These are phyloP conservation scores for Dothideomycetes sp. DNA, from an alignment of 2,329 filamentous ascomycete species.

Conservation along the genomic window DNA sequence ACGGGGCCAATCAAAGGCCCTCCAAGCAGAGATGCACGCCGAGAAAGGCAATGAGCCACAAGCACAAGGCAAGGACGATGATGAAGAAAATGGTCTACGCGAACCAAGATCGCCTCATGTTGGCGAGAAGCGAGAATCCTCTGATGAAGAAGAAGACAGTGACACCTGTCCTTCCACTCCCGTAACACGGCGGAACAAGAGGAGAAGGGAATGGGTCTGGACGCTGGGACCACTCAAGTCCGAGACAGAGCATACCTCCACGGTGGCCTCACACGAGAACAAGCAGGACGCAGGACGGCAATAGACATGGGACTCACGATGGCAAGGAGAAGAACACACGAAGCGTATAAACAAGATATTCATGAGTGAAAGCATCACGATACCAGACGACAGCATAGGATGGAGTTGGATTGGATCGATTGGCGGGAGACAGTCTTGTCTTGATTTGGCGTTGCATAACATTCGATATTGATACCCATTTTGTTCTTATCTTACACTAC, in stretches of 20 bases:
- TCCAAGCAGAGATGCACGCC: conserved; percentile 2
- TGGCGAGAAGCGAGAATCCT: conserved; percentile 35
- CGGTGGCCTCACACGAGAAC: no score
- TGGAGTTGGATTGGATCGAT: no score
- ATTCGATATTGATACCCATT: not conserved
- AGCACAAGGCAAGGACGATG: conserved; percentile 6
- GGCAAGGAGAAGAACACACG: no score
- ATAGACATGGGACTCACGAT: no score
- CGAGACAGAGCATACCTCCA: not conserved
- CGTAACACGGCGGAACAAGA: conserved; percentile 41
- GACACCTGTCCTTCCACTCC: conserved; percentile 41
- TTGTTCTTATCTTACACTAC: not conserved
- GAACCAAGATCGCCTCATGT: conserved; percentile 14
- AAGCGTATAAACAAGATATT: not conserved
- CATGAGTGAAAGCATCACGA: not conserved
- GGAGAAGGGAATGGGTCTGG: conserved; percentile 46
- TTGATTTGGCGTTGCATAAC: not conserved
- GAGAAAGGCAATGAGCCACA: not conserved
- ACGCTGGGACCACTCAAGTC: conserved; percentile 34
- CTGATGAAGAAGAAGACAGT: conserved; percentile 37
- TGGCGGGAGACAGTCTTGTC: not conserved
- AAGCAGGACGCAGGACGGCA: not conserved
- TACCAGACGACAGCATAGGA: not conserved
- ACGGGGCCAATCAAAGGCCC: not conserved
- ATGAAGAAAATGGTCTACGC: conserved; percentile 4